Evolutionary conservation across 2,329 filamentous ascomycete genomes (phyloP), one percentile per base, ranked within the genome.

Genomic region (Orbilia quercus): DNA sequence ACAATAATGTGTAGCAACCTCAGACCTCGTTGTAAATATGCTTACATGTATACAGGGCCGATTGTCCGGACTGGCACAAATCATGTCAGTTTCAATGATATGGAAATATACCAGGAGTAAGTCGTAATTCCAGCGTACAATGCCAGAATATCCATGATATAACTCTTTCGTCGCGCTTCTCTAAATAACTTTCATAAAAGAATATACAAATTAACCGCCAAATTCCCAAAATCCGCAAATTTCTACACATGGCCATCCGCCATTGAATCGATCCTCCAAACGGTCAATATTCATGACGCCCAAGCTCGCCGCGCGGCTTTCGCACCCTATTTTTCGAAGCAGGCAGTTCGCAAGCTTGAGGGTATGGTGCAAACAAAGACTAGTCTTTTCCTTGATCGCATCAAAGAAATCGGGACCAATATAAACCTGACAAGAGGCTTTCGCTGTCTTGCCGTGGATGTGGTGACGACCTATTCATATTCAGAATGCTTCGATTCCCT

Each of bases 1-100:
- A 44, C 5, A 16, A 14, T 7, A 51, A 7, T 16, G 14, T 16
- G 16, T 54, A 28, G 34, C 16, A 36, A 6, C 23, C 9, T 28
- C 20, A 31, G 12, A n/a, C n/a, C n/a, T n/a, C n/a, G n/a, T n/a
- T n/a, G n/a, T n/a, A n/a, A n/a, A n/a, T n/a, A n/a, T n/a, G n/a
- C 38, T 18, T 7, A 53, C 36, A 23, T 16, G 16, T 22, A 44
- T 14, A 9, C n/a, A 80, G 78, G 78, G 4, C 78, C 79, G 6
- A 81, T 82, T 31, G 3, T 42, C 18, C 11, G 6, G 5, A n/a
- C n/a, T n/a, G n/a, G n/a, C n/a, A n/a, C n/a, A n/a, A n/a, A n/a
- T n/a, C n/a, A n/a, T n/a, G n/a, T n/a, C n/a, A n/a, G n/a, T n/a
- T n/a, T n/a, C n/a, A n/a, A n/a, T n/a, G n/a, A n/a, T n/a, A n/a